Percentiles rank a stretch among this genome's conserved stretches.
phyloP scores from a whole-genome alignment of 2,329 filamentous ascomycete species.

The Grosmannia clavigera region DNA sequence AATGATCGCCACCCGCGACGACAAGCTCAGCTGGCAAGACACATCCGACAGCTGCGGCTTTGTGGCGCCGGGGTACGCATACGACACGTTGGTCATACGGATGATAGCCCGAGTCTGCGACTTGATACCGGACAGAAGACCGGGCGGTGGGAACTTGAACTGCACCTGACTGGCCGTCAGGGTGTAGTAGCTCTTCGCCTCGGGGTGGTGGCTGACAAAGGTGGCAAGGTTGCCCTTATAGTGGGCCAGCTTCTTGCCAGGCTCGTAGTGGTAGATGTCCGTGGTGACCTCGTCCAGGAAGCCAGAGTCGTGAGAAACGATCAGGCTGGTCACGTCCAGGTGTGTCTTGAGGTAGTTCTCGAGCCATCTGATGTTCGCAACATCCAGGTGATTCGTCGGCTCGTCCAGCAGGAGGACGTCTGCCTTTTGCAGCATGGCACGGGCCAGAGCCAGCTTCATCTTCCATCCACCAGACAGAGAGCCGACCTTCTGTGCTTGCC shows the following conservation, averaged over 20 bases:
- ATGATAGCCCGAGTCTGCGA: slow-evolving; percentile 88
- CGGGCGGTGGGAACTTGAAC: slow-evolving; percentile 96
- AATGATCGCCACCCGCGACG: slow-evolving; percentile 90
- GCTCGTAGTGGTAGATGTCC: slow-evolving; percentile 98
- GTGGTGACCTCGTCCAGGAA: slow-evolving; percentile 97
- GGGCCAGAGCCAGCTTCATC: slow-evolving; percentile 95
- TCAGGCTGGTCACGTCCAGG: slow-evolving; percentile 90
- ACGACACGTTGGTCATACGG: slow-evolving; percentile 84
- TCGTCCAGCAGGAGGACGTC: slow-evolving; percentile 95
- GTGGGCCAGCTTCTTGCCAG: slow-evolving; percentile 80
- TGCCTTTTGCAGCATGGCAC: slow-evolving; percentile 94
- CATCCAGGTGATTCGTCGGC: slow-evolving; percentile 97
- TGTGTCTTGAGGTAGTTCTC: slow-evolving; percentile 93
- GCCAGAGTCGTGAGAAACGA: slow-evolving; percentile 95
- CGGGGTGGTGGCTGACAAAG: slow-evolving; percentile 82
- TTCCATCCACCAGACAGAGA: slow-evolving; percentile 98
- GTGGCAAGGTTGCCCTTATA: slow-evolving; percentile 72
- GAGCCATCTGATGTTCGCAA: slow-evolving; percentile 91
- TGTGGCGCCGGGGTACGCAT: slow-evolving; percentile 77
- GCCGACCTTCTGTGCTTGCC: slow-evolving; percentile 81
- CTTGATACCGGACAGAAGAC: slow-evolving; percentile 90
- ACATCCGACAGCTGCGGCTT: slow-evolving; percentile 85
- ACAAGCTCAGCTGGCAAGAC: slow-evolving; percentile 76
- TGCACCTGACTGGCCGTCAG: slow-evolving; percentile 76
- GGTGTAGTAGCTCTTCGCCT: slow-evolving; percentile 97